phyloP scores from a whole-genome alignment of 306 rosid species.

The Dryas alaskensis region DNA sequence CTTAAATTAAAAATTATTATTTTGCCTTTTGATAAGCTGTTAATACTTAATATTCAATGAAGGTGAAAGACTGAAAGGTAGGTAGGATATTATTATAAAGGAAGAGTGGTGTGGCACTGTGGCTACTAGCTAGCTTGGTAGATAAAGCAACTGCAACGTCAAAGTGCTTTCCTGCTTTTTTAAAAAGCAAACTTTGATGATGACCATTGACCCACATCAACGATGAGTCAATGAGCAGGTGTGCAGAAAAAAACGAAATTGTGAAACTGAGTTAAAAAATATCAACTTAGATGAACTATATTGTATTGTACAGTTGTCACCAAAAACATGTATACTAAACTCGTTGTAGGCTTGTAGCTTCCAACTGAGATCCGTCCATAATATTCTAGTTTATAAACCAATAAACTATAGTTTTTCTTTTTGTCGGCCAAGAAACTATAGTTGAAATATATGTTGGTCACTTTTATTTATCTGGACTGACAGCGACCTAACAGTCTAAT shows the following conservation, averaged over 20 bases:
- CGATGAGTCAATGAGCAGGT: conserved; percentile 1
- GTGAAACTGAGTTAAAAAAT: background rate
- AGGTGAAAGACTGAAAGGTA: background rate
- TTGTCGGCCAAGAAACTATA: no score
- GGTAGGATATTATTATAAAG: conserved; percentile 4
- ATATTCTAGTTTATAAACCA: background rate
- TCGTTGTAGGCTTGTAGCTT: no score
- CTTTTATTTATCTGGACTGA: background rate
- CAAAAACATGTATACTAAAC: no score
- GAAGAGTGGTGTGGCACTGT: background rate
- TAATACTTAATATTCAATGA: background rate
- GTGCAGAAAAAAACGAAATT: background rate
- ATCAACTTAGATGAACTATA: no score
- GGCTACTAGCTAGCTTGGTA: background rate
- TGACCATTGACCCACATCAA: conserved; percentile 16
- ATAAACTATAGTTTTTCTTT: no score
- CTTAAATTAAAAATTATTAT: no score
- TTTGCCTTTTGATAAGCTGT: background rate
- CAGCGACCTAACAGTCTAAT: background rate
- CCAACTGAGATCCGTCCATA: background rate
- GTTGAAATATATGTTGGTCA: background rate
- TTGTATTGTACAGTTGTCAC: no score
- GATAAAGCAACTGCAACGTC: background rate
- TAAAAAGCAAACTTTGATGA: background rate
- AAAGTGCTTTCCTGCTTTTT: background rate